Evolutionary conservation across 768 basidiomycete genomes (phyloP), one percentile per base, ranked within the genome.

Genomic region (Epithele typhae): DNA sequence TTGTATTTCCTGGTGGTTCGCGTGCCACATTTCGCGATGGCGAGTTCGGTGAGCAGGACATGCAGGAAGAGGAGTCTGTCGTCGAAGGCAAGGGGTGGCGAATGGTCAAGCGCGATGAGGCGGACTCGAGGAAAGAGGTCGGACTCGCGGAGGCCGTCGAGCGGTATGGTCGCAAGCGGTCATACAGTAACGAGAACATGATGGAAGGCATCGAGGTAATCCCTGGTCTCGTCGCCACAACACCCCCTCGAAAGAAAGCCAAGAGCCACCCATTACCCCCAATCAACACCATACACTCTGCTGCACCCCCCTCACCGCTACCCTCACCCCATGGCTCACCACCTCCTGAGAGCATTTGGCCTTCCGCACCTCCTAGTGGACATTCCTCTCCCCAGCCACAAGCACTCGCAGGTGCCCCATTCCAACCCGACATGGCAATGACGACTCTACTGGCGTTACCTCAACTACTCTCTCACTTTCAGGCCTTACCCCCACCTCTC

Each of bases 281-380:
- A 49, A 78, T 84, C 42, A 75, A 76, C n/a, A 79, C 82, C 1
- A 68, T 83, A 33, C 82, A 79, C 55, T 77, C 76, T 11, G 88
- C 87, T 9, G 88, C 87, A 11, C 88, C 88, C 8, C 89, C 85
- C 17, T 90, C 88, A 1, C 89, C 89, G 40, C 67, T 92, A 32
- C 89, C 89, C 11, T 92, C 89, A 10, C 89, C 89, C 17, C 84
- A 84, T 65, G 88, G 87, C 21, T 91, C 90, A 12, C 89, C 89
- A 4, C 77, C 83, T 4, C 84, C 85, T 18, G 79, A 84, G 59
- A 69, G 71, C 42, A 81, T 84, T 43, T 90, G 85, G 86, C 85
- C 87, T 17, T 87, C 87, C 8, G 84, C 85, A 10, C 83, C 86
- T 12, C 84, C 87, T n/a, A 87, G 84, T 57, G 84, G 83, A 2